Conservation (phyloP, 805 yeast species). For the Candida peoriensis region DNA sequence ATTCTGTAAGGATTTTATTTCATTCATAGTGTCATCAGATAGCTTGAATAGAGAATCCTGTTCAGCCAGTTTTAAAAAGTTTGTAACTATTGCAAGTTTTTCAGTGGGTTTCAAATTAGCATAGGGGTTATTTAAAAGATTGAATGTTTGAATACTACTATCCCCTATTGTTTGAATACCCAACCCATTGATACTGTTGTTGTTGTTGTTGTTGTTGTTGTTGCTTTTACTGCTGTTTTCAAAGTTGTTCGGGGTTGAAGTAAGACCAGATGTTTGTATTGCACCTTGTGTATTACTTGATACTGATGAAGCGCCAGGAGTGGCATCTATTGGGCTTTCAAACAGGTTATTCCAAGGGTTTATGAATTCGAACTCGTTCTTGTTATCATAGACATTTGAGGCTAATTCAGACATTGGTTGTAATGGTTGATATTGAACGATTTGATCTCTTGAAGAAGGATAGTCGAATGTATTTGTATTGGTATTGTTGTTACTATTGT, state of each 20-base stretch:
- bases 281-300: too few species aligned
- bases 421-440: slow-evolving; percentile 3
- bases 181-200: too few species aligned
- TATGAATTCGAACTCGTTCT: neutral
- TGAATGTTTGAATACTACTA: too few species aligned
- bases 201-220: too few species aligned
- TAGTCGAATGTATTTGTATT: neutral
- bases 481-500: neutral
- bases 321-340: neutral
- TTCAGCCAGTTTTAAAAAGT: slow-evolving; percentile 10
- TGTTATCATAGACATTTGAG: neutral
- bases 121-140: too few species aligned
- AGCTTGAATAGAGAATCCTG: slow-evolving; percentile 4
- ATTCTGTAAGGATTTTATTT: slow-evolving; percentile 5
- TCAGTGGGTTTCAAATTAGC: neutral
- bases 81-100: slow-evolving; percentile 7
- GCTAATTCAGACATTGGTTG: slow-evolving; percentile 23
- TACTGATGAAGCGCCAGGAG: neutral
- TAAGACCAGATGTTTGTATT: too few species aligned
- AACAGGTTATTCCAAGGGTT: neutral
- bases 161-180: too few species aligned
- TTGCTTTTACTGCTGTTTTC: too few species aligned
- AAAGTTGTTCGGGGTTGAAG: too few species aligned
- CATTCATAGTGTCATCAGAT: slow-evolving; percentile 5
- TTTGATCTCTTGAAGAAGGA: neutral